Percentiles rank a stretch among this genome's conserved stretches.
These are phyloP conservation scores for Begonia peltatifolia DNA, from an alignment of 306 rosid genomes.

Conservation along the genomic window DNA sequence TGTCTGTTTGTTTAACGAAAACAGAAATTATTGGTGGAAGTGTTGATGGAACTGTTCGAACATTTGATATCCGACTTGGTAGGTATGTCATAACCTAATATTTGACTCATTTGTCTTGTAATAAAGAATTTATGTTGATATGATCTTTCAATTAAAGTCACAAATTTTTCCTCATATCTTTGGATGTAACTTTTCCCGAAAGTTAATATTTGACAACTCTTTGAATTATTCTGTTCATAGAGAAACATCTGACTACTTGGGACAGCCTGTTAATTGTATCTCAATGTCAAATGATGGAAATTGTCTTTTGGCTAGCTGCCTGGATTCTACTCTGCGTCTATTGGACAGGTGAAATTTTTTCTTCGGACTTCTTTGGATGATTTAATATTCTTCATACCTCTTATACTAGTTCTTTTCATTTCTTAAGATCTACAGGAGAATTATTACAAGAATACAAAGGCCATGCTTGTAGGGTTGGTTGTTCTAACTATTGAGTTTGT, in stretches of 20 bases:
- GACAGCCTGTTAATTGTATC: constrained; percentile 87
- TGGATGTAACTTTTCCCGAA: not conserved
- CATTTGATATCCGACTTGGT: constrained; percentile 77
- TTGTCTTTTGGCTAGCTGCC: constrained; percentile 72
- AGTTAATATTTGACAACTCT: not conserved
- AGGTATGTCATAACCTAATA: constrained; percentile 25
- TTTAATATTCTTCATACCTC: constrained; percentile 2
- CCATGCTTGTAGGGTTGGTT: constrained; percentile 69
- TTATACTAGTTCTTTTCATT: constrained; percentile 3
- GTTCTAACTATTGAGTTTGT: not conserved
- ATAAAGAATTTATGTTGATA: too few species aligned
- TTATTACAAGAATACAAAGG: constrained; percentile 78
- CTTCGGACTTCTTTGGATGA: not conserved
- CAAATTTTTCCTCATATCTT: too few species aligned
- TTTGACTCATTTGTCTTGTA: too few species aligned
- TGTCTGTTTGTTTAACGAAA: constrained; percentile 79
- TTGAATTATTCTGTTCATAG: constrained; percentile 13
- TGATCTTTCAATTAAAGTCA: not conserved
- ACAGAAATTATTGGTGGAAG: constrained; percentile 83
- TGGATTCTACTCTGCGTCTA: constrained; percentile 73
- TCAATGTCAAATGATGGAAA: constrained; percentile 90
- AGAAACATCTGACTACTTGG: constrained; percentile 64
- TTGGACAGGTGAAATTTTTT: constrained; percentile 44
- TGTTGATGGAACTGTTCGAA: constrained; percentile 91
- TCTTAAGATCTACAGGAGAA: constrained; percentile 64